Base-by-base conservation (phyloP, 31 red algal species). In the Endocladia muricata region DNA sequence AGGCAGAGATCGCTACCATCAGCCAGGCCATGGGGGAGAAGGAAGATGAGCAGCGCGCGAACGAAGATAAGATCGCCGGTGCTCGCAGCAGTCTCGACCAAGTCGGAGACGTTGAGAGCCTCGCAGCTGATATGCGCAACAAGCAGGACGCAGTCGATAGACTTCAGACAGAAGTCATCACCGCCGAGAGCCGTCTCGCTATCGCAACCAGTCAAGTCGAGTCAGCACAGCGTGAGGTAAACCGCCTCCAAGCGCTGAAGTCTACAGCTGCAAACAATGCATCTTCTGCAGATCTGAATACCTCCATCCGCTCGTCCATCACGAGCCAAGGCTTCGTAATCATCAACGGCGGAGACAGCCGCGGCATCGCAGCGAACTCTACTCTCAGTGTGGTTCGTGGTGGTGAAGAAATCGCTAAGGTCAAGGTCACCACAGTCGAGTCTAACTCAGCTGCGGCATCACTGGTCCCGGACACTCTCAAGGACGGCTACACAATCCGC, bases 401-500 rank as follows among this genome's bases (percentile, higher is more conserved):
- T n/a, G 47, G 47, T 52, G 47, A 52, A n/a, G n/a, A 52, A 52
- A n/a, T 52, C 47, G 47, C 47, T 52, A n/a, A 52, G n/a, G 15
- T 52, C 15, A 13, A 17, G 15, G 47, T 52, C 47, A 52, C 47
- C 47, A n/a, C 47, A 13, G 47, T 52, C 13, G 47, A 52, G n/a
- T 13, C 47, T 17, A 52, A 52, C n/a, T 17, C 47, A 17, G 47
- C 47, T n/a, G 47, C 15, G n/a, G 47, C 47, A n/a, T 17, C 15
- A 13, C 13, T 52, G 15, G 47, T 52, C n/a, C 47, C 47, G n/a
- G n/a, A n/a, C n/a, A n/a, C n/a, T 17, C 47, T n/a, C 15, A 52
- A 52, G 47, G 47, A 52, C 15, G 47, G 15, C n/a, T 52, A 52
- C 47, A 13, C n/a, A n/a, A 52, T 52, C n/a, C n/a, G n/a, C 47